phyloP scores from a whole-genome alignment of 2,329 filamentous ascomycete genomes.

The Pseudogymnoascus sp. region DNA sequence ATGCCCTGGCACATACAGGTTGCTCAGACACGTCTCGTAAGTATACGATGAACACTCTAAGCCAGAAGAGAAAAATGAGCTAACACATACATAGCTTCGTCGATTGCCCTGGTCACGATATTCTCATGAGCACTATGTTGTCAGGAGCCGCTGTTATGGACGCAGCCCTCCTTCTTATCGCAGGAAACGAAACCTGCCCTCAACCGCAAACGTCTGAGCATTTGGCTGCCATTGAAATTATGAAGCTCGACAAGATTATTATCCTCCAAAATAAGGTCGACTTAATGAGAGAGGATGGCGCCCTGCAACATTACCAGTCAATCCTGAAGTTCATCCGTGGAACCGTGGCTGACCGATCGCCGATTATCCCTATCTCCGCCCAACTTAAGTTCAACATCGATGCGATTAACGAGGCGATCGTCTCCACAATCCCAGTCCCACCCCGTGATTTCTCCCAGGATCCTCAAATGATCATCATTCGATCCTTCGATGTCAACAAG shows the following conservation, averaged over 20 bases:
- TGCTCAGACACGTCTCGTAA: constrained; percentile 88
- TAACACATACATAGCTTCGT: constrained; percentile 62
- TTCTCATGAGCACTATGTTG: constrained; percentile 99
- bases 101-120: constrained; percentile 98
- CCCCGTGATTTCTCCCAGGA: constrained; percentile 83
- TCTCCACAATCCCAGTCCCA: constrained; percentile 90
- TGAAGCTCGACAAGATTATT: constrained; percentile 99
- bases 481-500: constrained; percentile 99
- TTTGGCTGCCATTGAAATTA: constrained; percentile 97
- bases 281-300: constrained; percentile 92
- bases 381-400: constrained; percentile 99
- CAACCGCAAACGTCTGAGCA: constrained; percentile 98
- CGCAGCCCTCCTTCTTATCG: constrained; percentile 89
- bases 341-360: constrained; percentile 89
- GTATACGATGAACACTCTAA: constrained; percentile 31
- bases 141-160: constrained; percentile 99
- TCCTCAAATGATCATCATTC: constrained; percentile 98
- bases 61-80: constrained; percentile 11
- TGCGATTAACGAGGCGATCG: constrained; percentile 91
- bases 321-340: constrained; percentile 98
- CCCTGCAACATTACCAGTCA: constrained; percentile 88
- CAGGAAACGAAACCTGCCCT: constrained; percentile 96
- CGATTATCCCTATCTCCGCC: constrained; percentile 93
- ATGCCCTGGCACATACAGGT: constrained; percentile 77
- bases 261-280: constrained; percentile 99